phyloP scores from a whole-genome alignment of 352 stramenopile genomes.

The Phytophthora cactorum region DNA sequence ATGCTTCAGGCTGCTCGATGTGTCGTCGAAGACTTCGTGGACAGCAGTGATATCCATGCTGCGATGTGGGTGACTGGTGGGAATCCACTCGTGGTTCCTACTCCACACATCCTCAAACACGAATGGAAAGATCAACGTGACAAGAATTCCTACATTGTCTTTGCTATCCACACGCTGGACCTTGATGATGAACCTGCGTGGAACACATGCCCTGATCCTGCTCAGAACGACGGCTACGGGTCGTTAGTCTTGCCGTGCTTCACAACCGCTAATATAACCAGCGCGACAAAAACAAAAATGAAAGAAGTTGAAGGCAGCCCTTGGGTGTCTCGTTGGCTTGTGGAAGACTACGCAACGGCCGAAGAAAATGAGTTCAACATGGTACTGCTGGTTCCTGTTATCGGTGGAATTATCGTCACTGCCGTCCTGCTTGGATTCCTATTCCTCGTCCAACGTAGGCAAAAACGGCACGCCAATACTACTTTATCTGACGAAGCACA shows the following conservation, averaged over 20 bases:
- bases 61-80: conserved; percentile 34
- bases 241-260: conserved; percentile 25
- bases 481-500: no score
- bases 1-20: conserved; percentile 26
- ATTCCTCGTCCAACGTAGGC: conserved; percentile 1
- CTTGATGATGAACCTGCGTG: conserved; percentile 14
- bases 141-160: conserved; percentile 22
- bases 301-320: conserved; percentile 9
- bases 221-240: conserved; percentile 20
- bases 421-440: conserved; percentile 1
- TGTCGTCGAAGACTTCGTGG: conserved; percentile 18
- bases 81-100: conserved; percentile 8
- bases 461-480: not conserved
- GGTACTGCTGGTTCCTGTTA: conserved; percentile 14
- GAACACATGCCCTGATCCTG: not conserved
- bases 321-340: conserved; percentile 24
- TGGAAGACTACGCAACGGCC: conserved; percentile 11
- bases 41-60: conserved; percentile 4
- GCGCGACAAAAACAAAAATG: not conserved
- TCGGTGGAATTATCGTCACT: conserved; percentile 6
- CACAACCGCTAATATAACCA: conserved; percentile 8
- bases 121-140: conserved; percentile 15
- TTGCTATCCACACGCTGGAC: conserved; percentile 20
- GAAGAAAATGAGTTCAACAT: conserved; percentile 3
- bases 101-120: conserved; percentile 4